Percentiles rank a stretch among this genome's conserved stretches.
Conservation (phyloP, 1,284 basidiomycete species). For the Ceratobasidium papillatum region DNA sequence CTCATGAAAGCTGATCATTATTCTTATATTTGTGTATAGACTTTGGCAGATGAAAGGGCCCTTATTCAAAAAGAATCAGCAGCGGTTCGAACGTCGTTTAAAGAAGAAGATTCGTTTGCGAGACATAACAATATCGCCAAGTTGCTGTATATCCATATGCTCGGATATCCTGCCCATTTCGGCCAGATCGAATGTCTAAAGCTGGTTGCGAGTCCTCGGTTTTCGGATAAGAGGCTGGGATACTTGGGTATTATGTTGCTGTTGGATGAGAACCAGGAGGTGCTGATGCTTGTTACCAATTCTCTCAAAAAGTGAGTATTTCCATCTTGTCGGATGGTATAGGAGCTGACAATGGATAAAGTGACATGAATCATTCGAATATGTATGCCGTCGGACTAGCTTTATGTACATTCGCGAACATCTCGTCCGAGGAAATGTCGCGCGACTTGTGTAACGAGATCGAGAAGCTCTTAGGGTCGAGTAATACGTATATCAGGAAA, state of each 20-base stretch:
- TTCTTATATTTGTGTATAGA: slow-evolving; percentile 64
- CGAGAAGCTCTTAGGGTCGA: slow-evolving; percentile 95
- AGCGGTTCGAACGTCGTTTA: slow-evolving; percentile 96
- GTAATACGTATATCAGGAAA: slow-evolving; percentile 98
- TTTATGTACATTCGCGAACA: slow-evolving; percentile 98
- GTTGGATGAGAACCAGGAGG: slow-evolving; percentile 97
- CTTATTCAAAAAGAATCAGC: slow-evolving; percentile 99
- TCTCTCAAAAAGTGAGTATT: slow-evolving; percentile 92
- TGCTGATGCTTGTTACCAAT: slow-evolving; percentile 97
- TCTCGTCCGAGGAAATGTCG: slow-evolving; percentile 99
- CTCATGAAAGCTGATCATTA: slow-evolving; percentile 40
- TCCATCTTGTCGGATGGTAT: neutral
- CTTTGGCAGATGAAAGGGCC: slow-evolving; percentile 96
- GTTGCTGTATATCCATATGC: slow-evolving; percentile 99
- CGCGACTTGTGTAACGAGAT: slow-evolving; percentile 96
- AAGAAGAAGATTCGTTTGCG: slow-evolving; percentile 93
- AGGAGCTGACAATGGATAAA: slow-evolving; percentile 52
- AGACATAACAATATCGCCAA: slow-evolving; percentile 98
- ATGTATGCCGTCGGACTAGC: slow-evolving; percentile 99
- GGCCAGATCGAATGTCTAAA: slow-evolving; percentile 99
- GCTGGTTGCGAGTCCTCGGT: slow-evolving; percentile 96
- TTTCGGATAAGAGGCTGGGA: slow-evolving; percentile 95
- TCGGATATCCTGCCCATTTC: slow-evolving; percentile 98
- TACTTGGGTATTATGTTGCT: slow-evolving; percentile 99
- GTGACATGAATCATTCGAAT: slow-evolving; percentile 99